Evolutionary conservation across 441 rosid genomes (phyloP).

Genomic region (Monsonia emarginata): DNA sequence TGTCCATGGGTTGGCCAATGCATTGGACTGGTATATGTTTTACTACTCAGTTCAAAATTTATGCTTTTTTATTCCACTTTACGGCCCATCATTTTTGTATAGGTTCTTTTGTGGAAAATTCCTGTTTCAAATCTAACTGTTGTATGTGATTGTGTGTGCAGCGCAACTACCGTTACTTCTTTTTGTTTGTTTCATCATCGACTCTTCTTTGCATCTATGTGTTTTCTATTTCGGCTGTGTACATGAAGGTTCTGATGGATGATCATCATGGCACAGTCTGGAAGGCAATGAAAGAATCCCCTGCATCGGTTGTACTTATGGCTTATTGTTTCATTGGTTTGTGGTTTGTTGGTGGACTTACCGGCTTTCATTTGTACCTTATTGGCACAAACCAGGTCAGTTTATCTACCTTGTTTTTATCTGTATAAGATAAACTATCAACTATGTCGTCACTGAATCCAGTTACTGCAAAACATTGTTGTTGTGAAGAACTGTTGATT

Average conservation of each 20-base stretch:
- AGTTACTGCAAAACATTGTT: not conserved
- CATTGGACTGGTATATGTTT: conserved; percentile 65
- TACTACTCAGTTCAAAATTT: too few species aligned
- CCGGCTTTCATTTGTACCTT: conserved; percentile 86
- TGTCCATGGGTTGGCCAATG: conserved; percentile 99
- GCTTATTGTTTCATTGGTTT: conserved; percentile 69
- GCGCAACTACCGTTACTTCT: conserved; percentile 96
- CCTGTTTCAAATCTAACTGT: conserved; percentile 11
- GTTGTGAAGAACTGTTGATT: not conserved
- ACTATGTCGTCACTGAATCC: conserved; percentile 4
- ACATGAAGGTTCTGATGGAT: conserved; percentile 78
- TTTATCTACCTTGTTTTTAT: conserved; percentile 3
- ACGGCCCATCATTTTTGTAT: conserved; percentile 5
- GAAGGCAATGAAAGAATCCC: conserved; percentile 85
- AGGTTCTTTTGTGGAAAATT: not conserved
- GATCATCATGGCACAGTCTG: conserved; percentile 54
- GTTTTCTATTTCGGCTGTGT: conserved; percentile 67
- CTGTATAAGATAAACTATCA: not conserved
- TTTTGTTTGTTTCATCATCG: conserved; percentile 82
- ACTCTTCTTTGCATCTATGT: conserved; percentile 83
- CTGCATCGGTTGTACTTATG: conserved; percentile 70
- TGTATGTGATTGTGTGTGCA: conserved; percentile 28
- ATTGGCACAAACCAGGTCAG: conserved; percentile 81
- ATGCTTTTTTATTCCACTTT: not conserved
- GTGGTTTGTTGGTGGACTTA: conserved; percentile 96